Conservation (phyloP, 176 grass and related monocot species). For the Echinochloa phyllopogon region DNA sequence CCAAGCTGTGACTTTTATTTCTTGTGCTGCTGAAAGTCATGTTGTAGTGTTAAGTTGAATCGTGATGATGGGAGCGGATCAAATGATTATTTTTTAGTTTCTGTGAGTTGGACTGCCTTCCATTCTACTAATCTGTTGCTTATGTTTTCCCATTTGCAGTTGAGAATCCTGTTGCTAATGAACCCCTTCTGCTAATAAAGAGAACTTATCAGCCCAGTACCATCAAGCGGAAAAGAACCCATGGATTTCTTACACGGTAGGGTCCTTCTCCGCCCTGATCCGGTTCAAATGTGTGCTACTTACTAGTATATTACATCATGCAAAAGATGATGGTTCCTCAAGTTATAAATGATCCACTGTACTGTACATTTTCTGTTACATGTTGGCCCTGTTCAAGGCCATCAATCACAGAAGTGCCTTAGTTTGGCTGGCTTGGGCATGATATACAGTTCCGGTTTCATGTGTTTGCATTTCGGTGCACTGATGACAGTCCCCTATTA, state of each 20-base stretch:
- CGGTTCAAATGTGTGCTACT: background rate
- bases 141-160: conserved; percentile 45
- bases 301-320: background rate
- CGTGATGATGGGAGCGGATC: background rate
- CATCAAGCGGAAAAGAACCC: conserved; percentile 85
- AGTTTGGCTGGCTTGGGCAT: background rate
- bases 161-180: conserved; percentile 63
- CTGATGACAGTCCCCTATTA: background rate
- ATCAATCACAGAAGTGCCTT: background rate
- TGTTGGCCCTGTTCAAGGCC: background rate
- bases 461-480: background rate
- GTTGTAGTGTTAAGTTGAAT: conserved; percentile 23
- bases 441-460: background rate
- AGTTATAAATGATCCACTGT: background rate
- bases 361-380: background rate
- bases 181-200: conserved; percentile 74
- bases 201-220: conserved; percentile 92
- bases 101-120: background rate
- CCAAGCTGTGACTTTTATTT: background rate
- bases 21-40: conserved; percentile 13
- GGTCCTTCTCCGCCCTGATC: background rate
- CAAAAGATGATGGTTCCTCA: background rate
- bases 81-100: conserved; percentile 21
- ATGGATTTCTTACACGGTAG: conserved; percentile 86
- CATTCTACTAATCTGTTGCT: background rate